phyloP scores from a whole-genome alignment of 2,329 filamentous ascomycete species.

The Allantophomopsis cytisporea region DNA sequence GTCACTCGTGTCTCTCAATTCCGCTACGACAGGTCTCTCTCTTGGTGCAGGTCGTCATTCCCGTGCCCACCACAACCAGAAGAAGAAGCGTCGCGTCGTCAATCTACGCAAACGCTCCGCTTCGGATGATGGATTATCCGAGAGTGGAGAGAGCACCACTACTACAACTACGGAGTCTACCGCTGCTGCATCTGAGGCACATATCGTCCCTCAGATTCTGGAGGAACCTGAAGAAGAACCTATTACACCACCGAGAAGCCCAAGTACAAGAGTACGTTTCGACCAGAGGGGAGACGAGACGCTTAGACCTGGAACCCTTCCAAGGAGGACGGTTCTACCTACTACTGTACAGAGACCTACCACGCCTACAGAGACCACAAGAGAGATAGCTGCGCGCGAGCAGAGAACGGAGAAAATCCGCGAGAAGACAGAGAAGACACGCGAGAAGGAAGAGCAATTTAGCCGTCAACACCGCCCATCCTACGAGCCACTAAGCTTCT shows the following conservation, averaged over 20 bases:
- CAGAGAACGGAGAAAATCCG: no score
- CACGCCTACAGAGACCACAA: no score
- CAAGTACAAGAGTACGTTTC: constrained; percentile 21
- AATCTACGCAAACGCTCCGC: constrained; percentile 55
- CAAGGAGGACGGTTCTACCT: constrained; percentile 7
- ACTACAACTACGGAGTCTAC: constrained; percentile 36
- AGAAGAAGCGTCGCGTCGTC: constrained; percentile 74
- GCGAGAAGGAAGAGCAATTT: neutral
- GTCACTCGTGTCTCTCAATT: constrained; percentile 47
- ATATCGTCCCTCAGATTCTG: constrained; percentile 39
- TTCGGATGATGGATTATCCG: constrained; percentile 31
- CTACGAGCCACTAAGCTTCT: neutral
- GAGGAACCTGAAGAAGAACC: constrained; percentile 46
- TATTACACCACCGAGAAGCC: constrained; percentile 35
- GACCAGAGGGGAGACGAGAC: constrained; percentile 9
- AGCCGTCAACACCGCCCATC: neutral
- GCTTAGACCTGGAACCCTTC: constrained; percentile 22
- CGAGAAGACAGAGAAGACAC: no score
- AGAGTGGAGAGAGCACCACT: constrained; percentile 29
- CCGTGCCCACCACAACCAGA: constrained; percentile 50
- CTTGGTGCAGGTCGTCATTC: constrained; percentile 44
- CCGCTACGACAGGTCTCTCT: constrained; percentile 46
- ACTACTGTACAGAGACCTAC: no score
- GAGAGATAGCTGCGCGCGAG: no score
- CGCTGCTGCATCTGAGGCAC: constrained; percentile 46